Percentiles rank a stretch among this genome's conserved stretches.
Conservation (phyloP, 2,329 filamentous ascomycete species). For the Stachybotrys echinatus region DNA sequence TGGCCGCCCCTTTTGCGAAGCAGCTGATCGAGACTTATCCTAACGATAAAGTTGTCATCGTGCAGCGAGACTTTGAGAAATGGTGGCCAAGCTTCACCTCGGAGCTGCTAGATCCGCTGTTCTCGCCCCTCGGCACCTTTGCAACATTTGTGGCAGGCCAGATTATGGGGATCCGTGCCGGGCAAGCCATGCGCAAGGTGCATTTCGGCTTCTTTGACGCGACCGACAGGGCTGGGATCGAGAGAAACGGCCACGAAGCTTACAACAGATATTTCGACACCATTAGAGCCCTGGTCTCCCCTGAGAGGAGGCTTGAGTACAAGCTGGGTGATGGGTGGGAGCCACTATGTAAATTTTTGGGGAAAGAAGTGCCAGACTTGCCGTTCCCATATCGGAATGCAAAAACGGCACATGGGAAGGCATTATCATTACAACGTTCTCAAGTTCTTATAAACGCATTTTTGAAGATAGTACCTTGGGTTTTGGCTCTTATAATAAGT, state of each 20-base stretch:
- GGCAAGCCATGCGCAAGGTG: neutral
- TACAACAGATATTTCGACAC: slow-evolving; percentile 13
- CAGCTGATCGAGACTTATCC: slow-evolving; percentile 12
- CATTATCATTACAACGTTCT: neutral
- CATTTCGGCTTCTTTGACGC: neutral
- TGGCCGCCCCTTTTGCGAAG: slow-evolving; percentile 8
- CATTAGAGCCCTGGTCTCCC: slow-evolving; percentile 7
- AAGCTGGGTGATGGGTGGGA: slow-evolving; percentile 15
- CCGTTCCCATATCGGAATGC: neutral
- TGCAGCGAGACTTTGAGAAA: slow-evolving; percentile 10
- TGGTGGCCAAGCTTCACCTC: slow-evolving; percentile 13
- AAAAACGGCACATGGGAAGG: neutral
- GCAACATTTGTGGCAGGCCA: neutral
- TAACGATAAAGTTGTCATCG: slow-evolving; percentile 13
- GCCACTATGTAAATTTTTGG: slow-evolving; percentile 19
- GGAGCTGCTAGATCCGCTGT: neutral
- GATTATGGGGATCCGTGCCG: neutral
- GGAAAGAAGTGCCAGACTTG: slow-evolving; percentile 6
- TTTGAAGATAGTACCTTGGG: neutral
- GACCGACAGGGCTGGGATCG: neutral
- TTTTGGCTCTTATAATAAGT: no score
- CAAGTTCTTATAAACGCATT: neutral
- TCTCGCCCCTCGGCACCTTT: no score
- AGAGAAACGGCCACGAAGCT: slow-evolving; percentile 4
- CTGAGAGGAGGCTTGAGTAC: slow-evolving; percentile 14